Conservation (phyloP, 2,329 filamentous ascomycete species). For the Alternaria panax region DNA sequence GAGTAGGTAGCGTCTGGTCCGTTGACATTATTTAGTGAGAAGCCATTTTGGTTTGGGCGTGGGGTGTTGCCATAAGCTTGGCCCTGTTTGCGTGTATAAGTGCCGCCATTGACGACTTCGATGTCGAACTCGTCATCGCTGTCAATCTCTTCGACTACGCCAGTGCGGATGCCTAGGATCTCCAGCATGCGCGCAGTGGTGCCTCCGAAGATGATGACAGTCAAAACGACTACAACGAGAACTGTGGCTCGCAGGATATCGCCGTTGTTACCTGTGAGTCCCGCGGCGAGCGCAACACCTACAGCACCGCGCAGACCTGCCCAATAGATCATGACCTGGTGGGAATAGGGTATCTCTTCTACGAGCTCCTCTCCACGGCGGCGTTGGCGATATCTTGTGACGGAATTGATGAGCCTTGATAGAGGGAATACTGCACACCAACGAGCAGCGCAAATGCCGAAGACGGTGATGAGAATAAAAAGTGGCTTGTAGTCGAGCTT, state of each 20-base stretch:
- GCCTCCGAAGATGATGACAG: slow-evolving; percentile 97
- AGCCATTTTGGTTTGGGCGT: slow-evolving; percentile 62
- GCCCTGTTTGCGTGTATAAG: slow-evolving; percentile 82
- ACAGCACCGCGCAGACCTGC: slow-evolving; percentile 94
- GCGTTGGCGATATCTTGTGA: slow-evolving; percentile 84
- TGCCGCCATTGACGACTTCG: slow-evolving; percentile 70
- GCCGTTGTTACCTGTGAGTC: slow-evolving; percentile 81
- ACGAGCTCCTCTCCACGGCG: slow-evolving; percentile 74
- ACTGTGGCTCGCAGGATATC: slow-evolving; percentile 90
- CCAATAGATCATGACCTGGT: slow-evolving; percentile 99
- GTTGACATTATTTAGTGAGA: slow-evolving; percentile 60
- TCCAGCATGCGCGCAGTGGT: slow-evolving; percentile 98
- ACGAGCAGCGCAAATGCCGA: slow-evolving; percentile 89
- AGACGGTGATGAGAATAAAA: slow-evolving; percentile 89
- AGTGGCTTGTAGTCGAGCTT: slow-evolving; percentile 90
- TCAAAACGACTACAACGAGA: slow-evolving; percentile 95
- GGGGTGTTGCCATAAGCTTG: slow-evolving; percentile 80
- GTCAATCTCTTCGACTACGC: slow-evolving; percentile 95
- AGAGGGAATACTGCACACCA: slow-evolving; percentile 96
- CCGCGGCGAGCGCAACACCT: slow-evolving; percentile 90
- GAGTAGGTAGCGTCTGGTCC: slow-evolving; percentile 65
- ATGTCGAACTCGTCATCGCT: slow-evolving; percentile 99
- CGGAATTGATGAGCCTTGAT: slow-evolving; percentile 87
- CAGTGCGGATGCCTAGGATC: slow-evolving; percentile 94
- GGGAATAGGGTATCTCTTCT: slow-evolving; percentile 87